Base-by-base conservation (phyloP, 1,284 basidiomycete species). In the Leccinum pseudoinsigne region DNA sequence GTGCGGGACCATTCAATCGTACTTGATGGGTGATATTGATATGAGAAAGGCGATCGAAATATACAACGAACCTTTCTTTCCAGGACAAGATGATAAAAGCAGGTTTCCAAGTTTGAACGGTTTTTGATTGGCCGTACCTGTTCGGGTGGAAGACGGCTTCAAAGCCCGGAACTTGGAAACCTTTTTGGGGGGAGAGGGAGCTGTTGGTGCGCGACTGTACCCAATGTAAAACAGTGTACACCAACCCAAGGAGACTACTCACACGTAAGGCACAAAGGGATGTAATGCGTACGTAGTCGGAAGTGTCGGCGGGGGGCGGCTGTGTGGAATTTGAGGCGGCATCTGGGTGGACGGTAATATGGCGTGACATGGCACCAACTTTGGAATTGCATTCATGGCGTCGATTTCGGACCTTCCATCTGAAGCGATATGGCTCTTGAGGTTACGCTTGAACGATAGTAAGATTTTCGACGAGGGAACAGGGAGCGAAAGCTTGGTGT, bases 41-140 rank as follows among this genome's bases (percentile, higher is more conserved):
- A 40, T 1, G 26, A 31, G 26, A 40, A 57, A 36, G 9, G 53
- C 45, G 54, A 54, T 11, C 1, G 12, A 28, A 40, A 58, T 21
- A 51, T 60, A 36, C 55, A 58, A 63, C 71, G 12, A 31, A 88
- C 89, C 86, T 82, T 98, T 95, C 78, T 98, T 99, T 8, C 97
- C 97, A 0, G 97, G 97, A 78, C 96, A 98, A 6, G 93, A 96
- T 3, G 92, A 95, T 34, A 99, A 78, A 55, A 92, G 84, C 40
- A 99, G 76, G 75, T 98, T 98, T n/a, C 97, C 97, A 2, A 98
- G 76, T 42, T 68, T 74, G 26, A 78, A 74, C 31, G 66, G 71
- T 53, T 57, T 63, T 56, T 59, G 59, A 21, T 51, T 64, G 16
- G 28, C 2, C 14, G 36, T 9, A 5, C 14, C 45, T 47, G 59